Base-by-base conservation (phyloP, 805 yeast genomes). In the Cyberlindnera saturnus region DNA sequence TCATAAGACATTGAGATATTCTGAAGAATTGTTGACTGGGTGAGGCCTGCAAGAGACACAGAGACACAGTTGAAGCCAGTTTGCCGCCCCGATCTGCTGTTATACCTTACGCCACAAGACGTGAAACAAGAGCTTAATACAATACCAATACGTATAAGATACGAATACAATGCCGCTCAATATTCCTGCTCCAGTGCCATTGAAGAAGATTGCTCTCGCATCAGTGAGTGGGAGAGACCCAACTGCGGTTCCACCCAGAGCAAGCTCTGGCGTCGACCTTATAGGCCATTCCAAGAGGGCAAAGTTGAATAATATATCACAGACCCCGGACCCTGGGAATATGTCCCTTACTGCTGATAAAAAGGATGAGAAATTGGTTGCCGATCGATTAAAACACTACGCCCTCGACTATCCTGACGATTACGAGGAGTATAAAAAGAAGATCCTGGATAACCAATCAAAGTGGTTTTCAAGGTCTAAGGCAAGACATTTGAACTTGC, bases 351-450 rank as follows among this genome's bases (percentile, higher is more conserved):
- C 19, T 14, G 39, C 34, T 8, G 49, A 42, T 10, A 42, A 46
- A 19, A 35, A 43, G 11, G 53, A 44, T 1, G 63, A 61, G 13
- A 45, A 43, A 4, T 43, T 61, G 16, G 18, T 61, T 10, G 43
- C 55, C 11, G 51, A 57, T 17, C 59, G 74, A 46, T 46, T 70
- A 32, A 51, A 51, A 32, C 66, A 63, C 44, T 81, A 77, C 51
- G 64, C 67, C 38, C 55, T 81, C 32, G 82, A 80, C 53, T 79
- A 70, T 49, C 81, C 81, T 2, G 66, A 65, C 3, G 70, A 69
- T 49, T 53, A 45, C 13, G 63, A 62, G 0, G 64, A 63, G 36
- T 61, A 66, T 48, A 32, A 48, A 18, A 48, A 53, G 34, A 51
- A 52, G 5, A 46, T 62, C 1, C 43, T 57, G 34, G 65, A 70